Conservation (phyloP, 177 flowering plant genomes). For the Tripterygium wilfordii region DNA sequence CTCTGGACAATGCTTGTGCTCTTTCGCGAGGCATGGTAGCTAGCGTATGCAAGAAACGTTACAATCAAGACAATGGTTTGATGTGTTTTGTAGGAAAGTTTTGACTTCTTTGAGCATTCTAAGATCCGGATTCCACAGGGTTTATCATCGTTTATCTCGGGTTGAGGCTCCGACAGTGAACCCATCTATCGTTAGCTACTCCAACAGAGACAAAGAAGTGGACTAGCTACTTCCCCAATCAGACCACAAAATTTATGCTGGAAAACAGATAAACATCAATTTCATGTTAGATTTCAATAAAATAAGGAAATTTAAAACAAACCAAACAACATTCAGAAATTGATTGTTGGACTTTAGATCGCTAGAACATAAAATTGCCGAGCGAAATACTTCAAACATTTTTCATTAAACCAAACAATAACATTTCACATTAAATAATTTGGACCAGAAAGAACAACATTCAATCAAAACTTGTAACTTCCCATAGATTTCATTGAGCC, state of each 20-base stretch:
- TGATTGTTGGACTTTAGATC: too few relatives aligned
- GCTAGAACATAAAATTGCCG: too few relatives aligned
- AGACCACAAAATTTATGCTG: constrained; percentile 6
- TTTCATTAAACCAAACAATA: too few relatives aligned
- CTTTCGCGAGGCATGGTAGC: constrained; percentile 79
- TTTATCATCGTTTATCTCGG: constrained; percentile 20
- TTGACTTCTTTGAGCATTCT: constrained; percentile 27
- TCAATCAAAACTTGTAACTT: too few relatives aligned
- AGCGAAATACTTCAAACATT: too few relatives aligned
- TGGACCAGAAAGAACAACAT: too few relatives aligned
- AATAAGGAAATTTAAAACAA: too few relatives aligned
- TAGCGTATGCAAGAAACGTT: constrained; percentile 73
- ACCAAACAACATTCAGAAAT: too few relatives aligned
- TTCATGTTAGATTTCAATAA: too few relatives aligned
- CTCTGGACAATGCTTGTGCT: constrained; percentile 83
- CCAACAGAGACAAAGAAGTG: neutral
- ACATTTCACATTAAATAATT: too few relatives aligned
- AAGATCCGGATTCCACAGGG: constrained; percentile 57
- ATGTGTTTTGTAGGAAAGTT: constrained; percentile 54
- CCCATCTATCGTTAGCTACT: constrained; percentile 31
- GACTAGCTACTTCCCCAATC: constrained; percentile 5
- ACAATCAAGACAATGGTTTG: constrained; percentile 68
- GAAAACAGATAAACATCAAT: constrained; percentile 1
- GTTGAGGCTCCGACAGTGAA: constrained; percentile 28
- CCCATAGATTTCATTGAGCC: too few relatives aligned